Base-by-base conservation (phyloP, 192 early-diverging fungal species). In the Coemansia sp. region DNA sequence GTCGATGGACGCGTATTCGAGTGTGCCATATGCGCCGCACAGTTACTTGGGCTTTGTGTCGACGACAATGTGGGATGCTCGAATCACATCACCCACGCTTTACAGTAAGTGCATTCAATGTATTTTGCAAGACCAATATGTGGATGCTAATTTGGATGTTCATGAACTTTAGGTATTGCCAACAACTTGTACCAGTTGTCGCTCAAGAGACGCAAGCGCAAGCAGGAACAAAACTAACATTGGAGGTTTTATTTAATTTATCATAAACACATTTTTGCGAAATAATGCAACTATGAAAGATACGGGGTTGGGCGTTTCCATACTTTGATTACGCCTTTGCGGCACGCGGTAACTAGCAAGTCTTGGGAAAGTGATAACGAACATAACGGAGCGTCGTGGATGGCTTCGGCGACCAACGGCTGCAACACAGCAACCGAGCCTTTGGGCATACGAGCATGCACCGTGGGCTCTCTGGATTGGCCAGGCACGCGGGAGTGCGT, bases 301-400 rank as follows among this genome's bases (percentile, higher is more conserved):
- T 21, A 21, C 21, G 21, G 21, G 21, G 21, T 64, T 9, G 92
- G 92, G 6, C 92, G 84, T 45, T 62, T 64, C 92, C 91, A 95
- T 16, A 92, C 69, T 62, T 86, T 89, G 27, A 95, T 70, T 37
- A 78, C 71, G n/a, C 93, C 93, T 7, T 73, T 68, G 12, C 87
- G 83, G 60, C 92, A 91, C 6, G 89, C 85, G 0, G 91, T 92
- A 41, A 93, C 83, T 9, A 95, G 69, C 1, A 86, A 63, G 71
- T 92, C 89, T 39, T 86, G 88, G 1, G 87, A 77, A 63, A 95
- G 89, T 6, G 77, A 72, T 22, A 95, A 56, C 0, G 83, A 81
- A 29, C 80, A 79, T 11, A 93, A 27, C 0, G 91, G 86, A 11
- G 86, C 82, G 14, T 71, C 69, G 62, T 91, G 89, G 8, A 93